These are phyloP conservation scores for Aeminium ludgeri DNA, from an alignment of 495 filamentous ascomycete species.

Conservation along the genomic window DNA sequence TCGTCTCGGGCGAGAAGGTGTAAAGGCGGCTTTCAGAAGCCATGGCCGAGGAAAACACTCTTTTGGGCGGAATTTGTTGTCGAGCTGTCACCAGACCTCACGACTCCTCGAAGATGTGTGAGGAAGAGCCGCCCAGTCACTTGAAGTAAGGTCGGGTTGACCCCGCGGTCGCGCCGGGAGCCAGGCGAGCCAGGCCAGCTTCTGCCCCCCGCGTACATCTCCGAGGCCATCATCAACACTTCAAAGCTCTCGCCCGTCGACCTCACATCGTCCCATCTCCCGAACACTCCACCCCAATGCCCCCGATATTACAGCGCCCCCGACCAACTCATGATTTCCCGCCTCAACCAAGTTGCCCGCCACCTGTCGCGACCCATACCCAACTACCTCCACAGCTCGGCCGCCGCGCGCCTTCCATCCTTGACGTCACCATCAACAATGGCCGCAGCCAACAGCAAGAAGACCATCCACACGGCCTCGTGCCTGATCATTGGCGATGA, in stretches of 20 bases:
- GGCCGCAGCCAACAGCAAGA: conserved; percentile 34
- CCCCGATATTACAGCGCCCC: too few species aligned
- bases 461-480: conserved; percentile 71
- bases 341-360: conserved; percentile 54
- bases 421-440: conserved; percentile 39
- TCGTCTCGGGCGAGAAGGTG: conserved; percentile 78
- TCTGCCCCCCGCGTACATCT: too few species aligned
- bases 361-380: conserved; percentile 52
- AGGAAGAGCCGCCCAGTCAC: too few species aligned
- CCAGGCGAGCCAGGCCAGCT: too few species aligned
- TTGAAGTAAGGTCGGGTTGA: too few species aligned
- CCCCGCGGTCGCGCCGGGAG: too few species aligned
- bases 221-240: not conserved
- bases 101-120: too few species aligned
- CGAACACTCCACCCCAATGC: not conserved
- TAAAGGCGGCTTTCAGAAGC: conserved; percentile 81
- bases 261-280: not conserved
- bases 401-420: conserved; percentile 14
- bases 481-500: conserved; percentile 95
- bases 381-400: conserved; percentile 34
- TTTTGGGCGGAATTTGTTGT: not conserved
- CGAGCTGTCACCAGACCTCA: too few species aligned
- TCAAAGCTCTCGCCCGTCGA: not conserved
- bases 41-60: conserved; percentile 9
- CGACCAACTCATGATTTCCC: conserved; percentile 44